Evolutionary conservation across 2,329 filamentous ascomycete genomes (phyloP), one percentile per base, ranked within the genome.

Genomic region (Penicillium aurantiogriseum): DNA sequence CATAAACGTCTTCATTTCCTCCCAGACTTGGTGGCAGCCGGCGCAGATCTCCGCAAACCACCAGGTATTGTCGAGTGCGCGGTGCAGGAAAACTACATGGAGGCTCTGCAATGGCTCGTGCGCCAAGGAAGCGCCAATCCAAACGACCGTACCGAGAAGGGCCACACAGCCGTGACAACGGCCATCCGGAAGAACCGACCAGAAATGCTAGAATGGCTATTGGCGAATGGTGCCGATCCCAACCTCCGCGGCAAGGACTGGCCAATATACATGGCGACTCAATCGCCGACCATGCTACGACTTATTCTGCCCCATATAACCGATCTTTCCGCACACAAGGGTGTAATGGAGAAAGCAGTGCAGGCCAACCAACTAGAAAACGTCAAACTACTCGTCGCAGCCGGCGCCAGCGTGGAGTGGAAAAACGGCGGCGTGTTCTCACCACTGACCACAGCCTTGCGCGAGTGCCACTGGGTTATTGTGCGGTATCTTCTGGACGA

Each of bases 371-470:
- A 89, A 71, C 79, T 89, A 15, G 85, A 88, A 58, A 87, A 83
- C 36, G 80, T 90, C 72, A 88, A 88, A 73, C 74, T 88, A 45
- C 80, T 89, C 35, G 77, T 89, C 17, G 79, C 77, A 17, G 85
- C 86, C 0, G 87, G 87, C 15, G 83, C 89, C 19, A 86, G 81
- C 40, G 85, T 89, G 54, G 87, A 89, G 70, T 88, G 88, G 74
- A 87, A 86, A 74, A 89, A 88, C 67, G 87, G 86, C 21, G 88
- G 88, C 52, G 87, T 89, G 48, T 90, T 90, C 76, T 88, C 85
- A 0, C 85, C 86, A 0, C 79, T 89, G 4, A 89, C 86, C 0
- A 87, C 85, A 0, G 85, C 85, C 9, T 84, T 89, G 55, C 84
- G 86, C 13, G 87, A 89, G 71, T 77, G 83, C 27, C 80, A 80